Evolutionary conservation across 371 early-diverging fungal genomes (phyloP).

Genomic region (Rhizopus sp.): DNA sequence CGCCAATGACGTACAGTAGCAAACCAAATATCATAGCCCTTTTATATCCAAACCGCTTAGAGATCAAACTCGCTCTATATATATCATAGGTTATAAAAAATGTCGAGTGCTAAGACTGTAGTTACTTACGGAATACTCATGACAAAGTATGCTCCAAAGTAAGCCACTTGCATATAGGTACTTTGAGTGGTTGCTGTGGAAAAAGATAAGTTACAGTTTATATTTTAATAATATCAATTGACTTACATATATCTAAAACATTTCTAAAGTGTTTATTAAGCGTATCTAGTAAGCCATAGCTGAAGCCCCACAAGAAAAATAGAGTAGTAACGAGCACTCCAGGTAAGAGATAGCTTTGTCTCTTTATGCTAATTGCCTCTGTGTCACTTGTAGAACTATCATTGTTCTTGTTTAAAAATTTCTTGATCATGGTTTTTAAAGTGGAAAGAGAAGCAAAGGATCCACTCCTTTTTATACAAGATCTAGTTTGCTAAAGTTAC

Average conservation of each 20-base stretch:
- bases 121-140: constrained; percentile 48
- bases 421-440: constrained; percentile 1
- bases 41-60: constrained; percentile 47
- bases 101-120: neutral
- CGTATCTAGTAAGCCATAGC: constrained; percentile 50
- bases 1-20: constrained; percentile 46
- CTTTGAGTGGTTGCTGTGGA: constrained; percentile 44
- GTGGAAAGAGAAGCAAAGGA: too few species aligned
- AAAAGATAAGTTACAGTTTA: neutral
- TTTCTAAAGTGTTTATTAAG: constrained; percentile 50
- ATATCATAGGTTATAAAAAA: neutral
- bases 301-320: constrained; percentile 55
- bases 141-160: constrained; percentile 53
- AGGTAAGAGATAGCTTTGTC: constrained; percentile 15
- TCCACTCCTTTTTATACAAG: too few species aligned
- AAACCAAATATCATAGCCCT: constrained; percentile 45
- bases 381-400: neutral
- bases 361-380: neutral
- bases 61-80: constrained; percentile 43
- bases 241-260: constrained; percentile 43
- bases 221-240: neutral
- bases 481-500: too few species aligned
- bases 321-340: constrained; percentile 42
- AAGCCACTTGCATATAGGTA: constrained; percentile 52
- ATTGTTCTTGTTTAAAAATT: neutral